Percentiles rank a stretch among this genome's conserved stretches.
These are phyloP conservation scores for Lentinula guzmanii DNA, from an alignment of 768 basidiomycete species.

Conservation along the genomic window DNA sequence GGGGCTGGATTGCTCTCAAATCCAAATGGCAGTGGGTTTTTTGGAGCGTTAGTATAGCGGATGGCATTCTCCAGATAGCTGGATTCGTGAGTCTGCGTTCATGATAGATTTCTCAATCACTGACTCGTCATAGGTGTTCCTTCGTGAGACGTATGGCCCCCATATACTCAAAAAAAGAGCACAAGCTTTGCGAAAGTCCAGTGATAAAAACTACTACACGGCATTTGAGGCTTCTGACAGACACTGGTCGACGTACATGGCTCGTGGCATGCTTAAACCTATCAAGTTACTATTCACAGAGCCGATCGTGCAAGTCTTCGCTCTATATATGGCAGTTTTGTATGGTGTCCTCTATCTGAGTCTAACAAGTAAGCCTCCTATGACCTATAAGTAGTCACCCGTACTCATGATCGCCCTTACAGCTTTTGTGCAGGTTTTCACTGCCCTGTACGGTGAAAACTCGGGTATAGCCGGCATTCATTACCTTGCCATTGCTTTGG, in stretches of 20 bases:
- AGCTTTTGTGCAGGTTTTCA: conserved; percentile 24
- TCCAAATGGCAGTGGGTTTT: conserved; percentile 59
- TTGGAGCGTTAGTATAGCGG: conserved; percentile 48
- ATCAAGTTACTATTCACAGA: conserved; percentile 48
- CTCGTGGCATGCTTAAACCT: conserved; percentile 48
- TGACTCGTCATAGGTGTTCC: conserved; percentile 12
- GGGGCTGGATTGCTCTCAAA: conserved; percentile 42
- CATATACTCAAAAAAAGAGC: conserved; percentile 40
- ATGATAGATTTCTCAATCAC: background rate
- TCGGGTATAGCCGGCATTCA: conserved; percentile 54
- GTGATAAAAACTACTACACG: conserved; percentile 30
- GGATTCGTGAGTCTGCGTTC: conserved; percentile 35
- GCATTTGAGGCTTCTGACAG: conserved; percentile 32
- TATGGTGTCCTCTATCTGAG: conserved; percentile 45
- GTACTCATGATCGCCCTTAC: background rate
- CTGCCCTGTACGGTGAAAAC: conserved; percentile 37
- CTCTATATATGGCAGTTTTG: conserved; percentile 51
- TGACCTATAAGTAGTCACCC: background rate
- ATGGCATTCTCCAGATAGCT: conserved; percentile 36
- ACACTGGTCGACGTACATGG: conserved; percentile 38
- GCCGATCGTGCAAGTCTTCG: conserved; percentile 58
- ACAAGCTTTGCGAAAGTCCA: conserved; percentile 26
- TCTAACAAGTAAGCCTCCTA: conserved; percentile 24
- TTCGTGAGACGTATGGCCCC: conserved; percentile 41
- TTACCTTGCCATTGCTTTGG: conserved; percentile 56